A percentile compares a stretch with the other conserved stretches of the same genome.
These are phyloP conservation scores for Dactylorhiza incarnata DNA, from an alignment of 106 monocot genomes.

Conservation along the genomic window DNA sequence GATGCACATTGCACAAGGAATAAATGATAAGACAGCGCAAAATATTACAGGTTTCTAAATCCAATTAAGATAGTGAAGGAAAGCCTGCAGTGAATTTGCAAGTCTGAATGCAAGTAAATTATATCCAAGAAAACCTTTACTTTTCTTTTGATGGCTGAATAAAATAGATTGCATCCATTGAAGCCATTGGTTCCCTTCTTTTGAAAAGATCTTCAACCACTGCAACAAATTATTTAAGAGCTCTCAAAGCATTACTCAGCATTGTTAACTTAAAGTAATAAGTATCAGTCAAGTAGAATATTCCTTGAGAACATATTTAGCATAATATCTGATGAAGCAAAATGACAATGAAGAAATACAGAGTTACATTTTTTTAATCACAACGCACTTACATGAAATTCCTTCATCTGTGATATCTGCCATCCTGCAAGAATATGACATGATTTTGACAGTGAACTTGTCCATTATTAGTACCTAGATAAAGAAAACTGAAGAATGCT, in stretches of 20 bases:
- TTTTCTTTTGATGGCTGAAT: slow-evolving; percentile 92
- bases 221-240: slow-evolving; percentile 23
- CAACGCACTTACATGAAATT: slow-evolving; percentile 71
- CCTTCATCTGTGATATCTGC: slow-evolving; percentile 94
- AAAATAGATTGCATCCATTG: slow-evolving; percentile 97
- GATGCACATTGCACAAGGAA: not conserved
- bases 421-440: slow-evolving; percentile 94
- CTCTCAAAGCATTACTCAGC: not conserved
- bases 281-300: not conserved
- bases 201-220: slow-evolving; percentile 95
- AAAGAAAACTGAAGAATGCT: not conserved
- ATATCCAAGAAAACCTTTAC: slow-evolving; percentile 22
- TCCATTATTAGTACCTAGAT: slow-evolving; percentile 89
- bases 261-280: not conserved
- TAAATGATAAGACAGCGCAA: not conserved
- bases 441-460: slow-evolving; percentile 82
- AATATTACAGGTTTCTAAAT: not conserved
- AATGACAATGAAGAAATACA: slow-evolving; percentile 3
- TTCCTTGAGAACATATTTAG: not conserved
- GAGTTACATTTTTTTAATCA: not conserved
- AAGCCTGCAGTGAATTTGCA: not conserved
- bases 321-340: not conserved
- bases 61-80: not conserved
- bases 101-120: not conserved
- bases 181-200: slow-evolving; percentile 77